Evolutionary conservation across 495 filamentous ascomycete species (phyloP), one percentile per base, ranked within the genome.

Genomic region (Bacidia gigantensis): DNA sequence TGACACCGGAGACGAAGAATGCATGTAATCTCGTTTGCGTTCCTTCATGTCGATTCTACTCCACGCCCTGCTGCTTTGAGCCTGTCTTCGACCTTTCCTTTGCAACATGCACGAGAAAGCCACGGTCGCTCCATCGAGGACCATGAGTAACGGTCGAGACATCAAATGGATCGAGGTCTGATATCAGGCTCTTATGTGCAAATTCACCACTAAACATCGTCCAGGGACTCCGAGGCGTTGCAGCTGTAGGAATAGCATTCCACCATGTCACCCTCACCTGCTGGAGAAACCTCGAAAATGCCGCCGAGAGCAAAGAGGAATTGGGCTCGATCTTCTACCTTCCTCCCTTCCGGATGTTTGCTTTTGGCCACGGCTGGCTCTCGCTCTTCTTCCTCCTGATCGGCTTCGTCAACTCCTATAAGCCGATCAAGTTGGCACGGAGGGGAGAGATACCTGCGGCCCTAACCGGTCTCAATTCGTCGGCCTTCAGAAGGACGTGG

Each of bases 81-180:
- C 29, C 14, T 47, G 18, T 47, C 26, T 22, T 47, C 11, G 41
- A 44, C 14, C 7, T 5, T 44, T 22, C n/a, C n/a, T 26, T 20
- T 24, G 44, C 44, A 24, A 47, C 18, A 47, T 22, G 14, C 44
- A 22, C 5, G 44, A 35, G 29, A 35, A 35, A 35, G 17, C n/a
- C 20, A 3, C 44, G 18, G 12, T 26, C n/a, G 25, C 3, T 24
- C 29, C 29, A 5, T 35, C 29, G 2, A 47, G 20, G 20, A 3
- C 44, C 45, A 46, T 44, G 7, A 24, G 25, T 10, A 44, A 26
- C 48, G 25, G 22, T 18, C 43, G 49, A 47, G 54, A 56, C 47
- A 78, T 84, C 23, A 82, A 81, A 68, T 84, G 80, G 80, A 78
- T 82, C 35, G 80, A 84, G 73, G 79, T 81, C 64, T 58, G 76